A percentile compares a stretch with the other conserved stretches of the same genome.
Conservation (phyloP, 768 basidiomycete genomes). For the Auricularia heimuer region DNA sequence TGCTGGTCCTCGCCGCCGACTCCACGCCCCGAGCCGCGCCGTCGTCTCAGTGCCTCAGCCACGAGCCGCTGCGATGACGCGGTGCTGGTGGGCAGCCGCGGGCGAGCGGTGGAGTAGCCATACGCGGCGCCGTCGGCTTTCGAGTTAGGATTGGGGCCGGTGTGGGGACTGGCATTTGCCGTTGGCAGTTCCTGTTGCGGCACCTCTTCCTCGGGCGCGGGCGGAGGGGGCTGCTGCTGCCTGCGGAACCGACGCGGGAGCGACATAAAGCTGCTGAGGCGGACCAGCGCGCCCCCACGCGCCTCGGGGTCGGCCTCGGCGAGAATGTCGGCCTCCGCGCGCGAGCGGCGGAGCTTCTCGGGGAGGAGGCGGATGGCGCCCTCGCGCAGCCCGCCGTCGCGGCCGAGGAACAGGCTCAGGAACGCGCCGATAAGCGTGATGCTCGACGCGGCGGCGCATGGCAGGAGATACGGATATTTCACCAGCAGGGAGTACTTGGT, state of each 20-base stretch:
- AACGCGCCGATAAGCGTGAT: slow-evolving; percentile 74
- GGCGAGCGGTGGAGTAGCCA: slow-evolving; percentile 38
- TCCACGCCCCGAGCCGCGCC: slow-evolving; percentile 10
- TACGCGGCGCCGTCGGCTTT: slow-evolving; percentile 70
- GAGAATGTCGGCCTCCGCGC: slow-evolving; percentile 42
- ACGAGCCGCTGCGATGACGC: background rate
- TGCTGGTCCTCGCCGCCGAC: slow-evolving; percentile 17
- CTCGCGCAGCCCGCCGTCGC: slow-evolving; percentile 82
- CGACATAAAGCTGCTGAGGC: slow-evolving; percentile 41
- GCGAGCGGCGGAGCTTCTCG: slow-evolving; percentile 45
- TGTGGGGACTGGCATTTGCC: slow-evolving; percentile 3
- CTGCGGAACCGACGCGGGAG: slow-evolving; percentile 49
- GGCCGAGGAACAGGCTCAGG: slow-evolving; percentile 79
- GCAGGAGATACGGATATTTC: slow-evolving; percentile 83
- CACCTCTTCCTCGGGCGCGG: background rate
- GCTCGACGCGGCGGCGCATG: slow-evolving; percentile 65
- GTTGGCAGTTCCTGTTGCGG: too few species aligned
- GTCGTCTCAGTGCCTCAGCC: slow-evolving; percentile 12
- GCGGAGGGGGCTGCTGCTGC: slow-evolving; percentile 30
- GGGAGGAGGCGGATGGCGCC: slow-evolving; percentile 73
- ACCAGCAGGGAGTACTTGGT: slow-evolving; percentile 55
- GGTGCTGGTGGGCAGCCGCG: background rate
- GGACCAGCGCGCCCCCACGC: slow-evolving; percentile 20
- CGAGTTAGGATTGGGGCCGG: slow-evolving; percentile 20
- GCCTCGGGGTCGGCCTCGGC: slow-evolving; percentile 33